Evolutionary conservation across 192 early-diverging fungal genomes (phyloP), one percentile per base, ranked within the genome.

Genomic region (Gaertneriomyces sp.): DNA sequence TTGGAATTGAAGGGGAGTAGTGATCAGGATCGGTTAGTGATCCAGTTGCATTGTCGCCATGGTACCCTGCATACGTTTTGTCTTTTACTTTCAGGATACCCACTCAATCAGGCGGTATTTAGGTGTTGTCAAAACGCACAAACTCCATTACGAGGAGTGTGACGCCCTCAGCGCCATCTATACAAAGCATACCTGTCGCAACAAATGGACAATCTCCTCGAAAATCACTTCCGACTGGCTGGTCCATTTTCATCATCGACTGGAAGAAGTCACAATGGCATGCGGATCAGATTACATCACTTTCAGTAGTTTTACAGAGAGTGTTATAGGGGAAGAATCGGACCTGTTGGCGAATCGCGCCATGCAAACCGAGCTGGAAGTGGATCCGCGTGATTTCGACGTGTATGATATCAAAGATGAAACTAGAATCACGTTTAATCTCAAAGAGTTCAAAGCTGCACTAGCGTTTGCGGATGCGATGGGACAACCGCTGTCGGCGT

Each of bases 221-320:
- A 78, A 75, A 61, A 56, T 78, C 45, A 64, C 68, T 16, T 73
- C 74, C 44, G 77, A 78, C 44, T 78, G 77, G 77, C 43, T 78
- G 33, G 43, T 11, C 6, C 68, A 61, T 51, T 77, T 77, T 49
- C 61, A 60, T 10, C 12, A 47, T 12, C 57, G 62, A 43, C 63
- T 77, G 52, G 76, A 77, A 45, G 76, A 77, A 50, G 51, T 77
- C 45, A 60, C 72, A 9, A 70, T 77, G 46, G 42, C 53, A 9
- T 71, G 72, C 42, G 63, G 33, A n/a, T n/a, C 40, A 25, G 70
- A 57, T 40, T 43, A 33, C 52, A 60, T 65, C 10, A 58, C 49
- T 7, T 40, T 71, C 12, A 60, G 44, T 16, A 74, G 66, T 49
- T 69, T 69, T 56, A 68, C 65, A 8, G 66, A 69, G 41, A 25